Conservation (phyloP, 1,139 yeast genomes). For the Pneumocystis carinii region DNA sequence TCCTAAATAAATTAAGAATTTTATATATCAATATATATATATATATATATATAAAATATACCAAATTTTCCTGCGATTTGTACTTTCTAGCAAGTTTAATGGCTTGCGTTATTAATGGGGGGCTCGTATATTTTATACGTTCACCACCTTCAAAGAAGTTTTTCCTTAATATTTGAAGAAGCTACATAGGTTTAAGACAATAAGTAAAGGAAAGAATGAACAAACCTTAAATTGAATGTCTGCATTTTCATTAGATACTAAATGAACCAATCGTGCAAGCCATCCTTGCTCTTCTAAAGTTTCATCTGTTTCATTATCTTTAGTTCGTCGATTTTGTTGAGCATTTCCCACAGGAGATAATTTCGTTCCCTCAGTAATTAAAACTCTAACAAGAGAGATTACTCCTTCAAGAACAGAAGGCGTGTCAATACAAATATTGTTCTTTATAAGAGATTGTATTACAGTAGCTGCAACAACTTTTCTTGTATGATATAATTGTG, state of each 20-base stretch:
- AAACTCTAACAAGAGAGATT: constrained; percentile 26
- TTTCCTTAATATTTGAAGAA: constrained; percentile 42
- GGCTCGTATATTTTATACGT: constrained; percentile 52
- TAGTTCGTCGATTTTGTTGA: constrained; percentile 11
- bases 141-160: constrained; percentile 40
- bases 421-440: constrained; percentile 18
- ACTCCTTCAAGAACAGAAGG: constrained; percentile 26
- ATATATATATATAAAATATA: constrained; percentile 13
- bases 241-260: constrained; percentile 38
- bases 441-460: constrained; percentile 22
- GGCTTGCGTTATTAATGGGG: constrained; percentile 51
- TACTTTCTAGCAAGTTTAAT: constrained; percentile 44
- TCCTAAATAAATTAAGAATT: constrained; percentile 13
- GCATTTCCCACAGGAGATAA: constrained; percentile 11
- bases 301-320: constrained; percentile 19
- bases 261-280: constrained; percentile 54
- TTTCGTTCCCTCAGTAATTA: constrained; percentile 21
- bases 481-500: constrained; percentile 27
- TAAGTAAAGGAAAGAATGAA: neutral
- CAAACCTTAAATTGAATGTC: constrained; percentile 31
- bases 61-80: constrained; percentile 18
- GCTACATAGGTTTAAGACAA: constrained; percentile 17
- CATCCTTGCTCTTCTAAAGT: constrained; percentile 44
- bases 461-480: constrained; percentile 26
- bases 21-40: neutral